A percentile compares a stretch with the other conserved stretches of the same genome.
These are phyloP conservation scores for Daldinia loculata DNA, from an alignment of 495 filamentous ascomycete species.

Conservation along the genomic window DNA sequence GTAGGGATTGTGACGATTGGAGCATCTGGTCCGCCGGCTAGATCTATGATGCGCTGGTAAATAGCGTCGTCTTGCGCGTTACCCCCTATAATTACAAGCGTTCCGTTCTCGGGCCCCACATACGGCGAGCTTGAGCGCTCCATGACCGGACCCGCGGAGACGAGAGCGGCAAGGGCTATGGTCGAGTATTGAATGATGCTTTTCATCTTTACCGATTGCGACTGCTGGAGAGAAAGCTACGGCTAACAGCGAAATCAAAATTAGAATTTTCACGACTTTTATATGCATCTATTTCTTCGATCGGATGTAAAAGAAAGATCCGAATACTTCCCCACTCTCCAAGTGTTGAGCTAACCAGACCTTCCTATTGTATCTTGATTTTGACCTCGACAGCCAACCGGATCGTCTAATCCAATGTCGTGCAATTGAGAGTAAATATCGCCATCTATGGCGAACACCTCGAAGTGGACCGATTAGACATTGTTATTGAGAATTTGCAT, in stretches of 20 bases:
- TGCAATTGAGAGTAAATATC: slow-evolving; percentile 35
- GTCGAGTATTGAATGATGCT: slow-evolving; percentile 11
- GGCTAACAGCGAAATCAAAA: too few species aligned
- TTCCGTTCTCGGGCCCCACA: slow-evolving; percentile 47
- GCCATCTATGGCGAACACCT: slow-evolving; percentile 33
- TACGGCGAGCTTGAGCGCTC: slow-evolving; percentile 41
- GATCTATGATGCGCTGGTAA: slow-evolving; percentile 54
- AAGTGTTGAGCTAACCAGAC: slow-evolving; percentile 23
- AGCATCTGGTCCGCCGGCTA: slow-evolving; percentile 53
- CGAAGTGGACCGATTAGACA: slow-evolving; percentile 7
- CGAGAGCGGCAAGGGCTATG: slow-evolving; percentile 30
- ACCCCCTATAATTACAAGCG: slow-evolving; percentile 48
- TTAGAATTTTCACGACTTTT: too few species aligned
- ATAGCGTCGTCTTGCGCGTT: slow-evolving; percentile 53
- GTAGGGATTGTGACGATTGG: slow-evolving; percentile 61
- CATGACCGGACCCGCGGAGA: slow-evolving; percentile 15
- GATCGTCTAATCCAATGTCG: slow-evolving; percentile 32
- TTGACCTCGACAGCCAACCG: slow-evolving; percentile 31
- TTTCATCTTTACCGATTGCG: slow-evolving; percentile 20
- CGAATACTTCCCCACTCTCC: slow-evolving; percentile 31
- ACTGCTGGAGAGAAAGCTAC: not conserved
- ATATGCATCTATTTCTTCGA: slow-evolving; percentile 24
- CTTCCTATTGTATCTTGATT: slow-evolving; percentile 36
- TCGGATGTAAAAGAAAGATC: slow-evolving; percentile 44
- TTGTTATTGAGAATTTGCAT: not conserved